phyloP scores from a whole-genome alignment of 805 yeast genomes.

The Jamesozyma spencerorum region DNA sequence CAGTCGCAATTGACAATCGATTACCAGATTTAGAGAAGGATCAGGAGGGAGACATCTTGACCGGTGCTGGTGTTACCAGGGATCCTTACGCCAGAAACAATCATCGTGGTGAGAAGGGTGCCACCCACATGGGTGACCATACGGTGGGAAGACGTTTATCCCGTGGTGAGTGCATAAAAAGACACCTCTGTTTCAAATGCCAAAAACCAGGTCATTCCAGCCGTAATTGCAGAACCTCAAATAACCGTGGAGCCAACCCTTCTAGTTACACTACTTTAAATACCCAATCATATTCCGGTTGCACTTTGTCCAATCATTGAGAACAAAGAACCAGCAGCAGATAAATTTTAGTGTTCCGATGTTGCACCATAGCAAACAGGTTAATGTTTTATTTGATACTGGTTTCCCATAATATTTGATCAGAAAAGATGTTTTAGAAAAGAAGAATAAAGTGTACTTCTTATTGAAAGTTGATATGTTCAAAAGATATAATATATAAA shows the following conservation, averaged over 20 bases:
- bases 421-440: too few species aligned
- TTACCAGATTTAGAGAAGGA: neutral
- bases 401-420: too few species aligned
- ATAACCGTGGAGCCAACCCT: neutral
- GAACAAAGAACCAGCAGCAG: too few species aligned
- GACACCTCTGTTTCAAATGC: constrained; percentile 1
- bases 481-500: too few species aligned
- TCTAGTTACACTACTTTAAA: neutral
- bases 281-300: neutral
- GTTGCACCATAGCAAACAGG: too few species aligned
- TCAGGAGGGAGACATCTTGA: neutral
- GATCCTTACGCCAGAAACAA: neutral
- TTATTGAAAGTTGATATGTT: too few species aligned
- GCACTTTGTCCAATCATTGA: neutral
- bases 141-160: too few species aligned
- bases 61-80: neutral
- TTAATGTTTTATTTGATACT: too few species aligned
- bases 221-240: neutral
- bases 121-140: too few species aligned
- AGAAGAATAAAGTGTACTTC: too few species aligned
- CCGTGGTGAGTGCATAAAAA: neutral
- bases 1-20: constrained; percentile 1
- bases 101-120: neutral
- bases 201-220: neutral
- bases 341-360: too few species aligned